Evolutionary conservation across 805 yeast species (phyloP).

Genomic region (Starmerella davenportii): DNA sequence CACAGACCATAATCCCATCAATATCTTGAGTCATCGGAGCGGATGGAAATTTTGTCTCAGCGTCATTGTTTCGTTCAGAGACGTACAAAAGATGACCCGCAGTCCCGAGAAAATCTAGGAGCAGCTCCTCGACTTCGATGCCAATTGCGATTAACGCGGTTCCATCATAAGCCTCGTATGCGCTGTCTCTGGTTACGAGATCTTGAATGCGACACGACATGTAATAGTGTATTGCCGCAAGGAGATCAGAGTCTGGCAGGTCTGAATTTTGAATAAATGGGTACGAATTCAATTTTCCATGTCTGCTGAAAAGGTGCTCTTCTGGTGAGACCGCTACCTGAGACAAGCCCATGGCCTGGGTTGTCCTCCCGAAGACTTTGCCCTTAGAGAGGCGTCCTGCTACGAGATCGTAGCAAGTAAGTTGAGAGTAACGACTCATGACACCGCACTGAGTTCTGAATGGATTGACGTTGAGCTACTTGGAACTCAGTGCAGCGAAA

Average conservation of each 20-base stretch:
- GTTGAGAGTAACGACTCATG: too few relatives aligned
- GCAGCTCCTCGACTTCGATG: slow-evolving; percentile 11
- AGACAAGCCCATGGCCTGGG: not conserved
- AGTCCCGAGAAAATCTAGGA: slow-evolving; percentile 7
- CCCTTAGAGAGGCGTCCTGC: slow-evolving; percentile 5
- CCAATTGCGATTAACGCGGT: slow-evolving; percentile 12
- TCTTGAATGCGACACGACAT: slow-evolving; percentile 4
- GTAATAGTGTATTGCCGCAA: slow-evolving; percentile 10
- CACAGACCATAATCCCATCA: too few relatives aligned
- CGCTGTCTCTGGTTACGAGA: not conserved
- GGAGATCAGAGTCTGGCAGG: slow-evolving; percentile 8
- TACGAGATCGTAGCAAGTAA: slow-evolving; percentile 5
- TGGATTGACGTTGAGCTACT: too few relatives aligned
- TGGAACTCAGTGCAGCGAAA: too few relatives aligned
- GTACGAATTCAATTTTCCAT: slow-evolving; percentile 4
- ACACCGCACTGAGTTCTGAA: not conserved
- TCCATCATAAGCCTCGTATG: slow-evolving; percentile 7
- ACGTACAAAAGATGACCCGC: slow-evolving; percentile 11
- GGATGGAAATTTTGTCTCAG: too few relatives aligned
- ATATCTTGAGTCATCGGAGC: too few relatives aligned
- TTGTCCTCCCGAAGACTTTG: not conserved
- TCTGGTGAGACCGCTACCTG: slow-evolving; percentile 9
- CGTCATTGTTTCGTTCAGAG: too few relatives aligned
- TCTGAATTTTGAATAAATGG: slow-evolving; percentile 12
- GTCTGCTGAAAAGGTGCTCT: slow-evolving; percentile 7